A percentile compares a stretch with the other conserved stretches of the same genome.
phyloP scores from a whole-genome alignment of 2,329 filamentous ascomycete genomes.

The Botrytis porri region DNA sequence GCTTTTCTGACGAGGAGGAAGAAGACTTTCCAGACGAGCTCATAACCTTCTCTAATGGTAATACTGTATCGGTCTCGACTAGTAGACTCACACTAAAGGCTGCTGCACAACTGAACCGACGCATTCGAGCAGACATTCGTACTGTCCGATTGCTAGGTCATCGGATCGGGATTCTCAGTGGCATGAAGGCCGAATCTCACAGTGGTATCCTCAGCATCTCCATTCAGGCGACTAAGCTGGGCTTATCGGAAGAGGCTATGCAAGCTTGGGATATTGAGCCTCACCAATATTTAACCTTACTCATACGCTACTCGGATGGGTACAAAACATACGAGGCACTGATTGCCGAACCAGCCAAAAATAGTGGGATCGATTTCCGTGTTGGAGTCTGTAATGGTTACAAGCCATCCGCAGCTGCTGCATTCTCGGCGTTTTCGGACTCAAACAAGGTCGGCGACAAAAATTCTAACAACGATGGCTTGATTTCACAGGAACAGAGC shows the following conservation, averaged over 20 bases:
- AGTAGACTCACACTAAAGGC: slow-evolving; percentile 21
- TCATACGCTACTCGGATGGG: slow-evolving; percentile 61
- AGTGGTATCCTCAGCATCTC: slow-evolving; percentile 62
- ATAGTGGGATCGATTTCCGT: slow-evolving; percentile 54
- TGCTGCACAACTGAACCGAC: slow-evolving; percentile 29
- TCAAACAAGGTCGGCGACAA: slow-evolving; percentile 25
- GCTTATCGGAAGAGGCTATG: slow-evolving; percentile 70
- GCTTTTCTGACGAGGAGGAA: slow-evolving; percentile 24
- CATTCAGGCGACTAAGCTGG: slow-evolving; percentile 65
- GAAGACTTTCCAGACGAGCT: slow-evolving; percentile 33
- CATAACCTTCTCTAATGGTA: background rate
- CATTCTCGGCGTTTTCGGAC: slow-evolving; percentile 40
- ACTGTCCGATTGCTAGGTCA: slow-evolving; percentile 64
- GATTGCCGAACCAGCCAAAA: slow-evolving; percentile 41
- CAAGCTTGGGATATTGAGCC: slow-evolving; percentile 71
- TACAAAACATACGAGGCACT: slow-evolving; percentile 61
- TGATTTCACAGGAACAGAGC: background rate
- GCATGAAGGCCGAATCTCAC: slow-evolving; percentile 43
- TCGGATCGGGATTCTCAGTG: slow-evolving; percentile 61
- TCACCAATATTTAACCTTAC: slow-evolving; percentile 68
- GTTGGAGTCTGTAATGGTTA: slow-evolving; percentile 70
- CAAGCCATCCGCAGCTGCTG: slow-evolving; percentile 59
- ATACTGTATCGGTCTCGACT: slow-evolving; percentile 6
- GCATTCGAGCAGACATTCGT: slow-evolving; percentile 60
- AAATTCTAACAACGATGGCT: slow-evolving; percentile 17